Evolutionary conservation across 768 basidiomycete genomes (phyloP).

Genomic region (Imleria badia): DNA sequence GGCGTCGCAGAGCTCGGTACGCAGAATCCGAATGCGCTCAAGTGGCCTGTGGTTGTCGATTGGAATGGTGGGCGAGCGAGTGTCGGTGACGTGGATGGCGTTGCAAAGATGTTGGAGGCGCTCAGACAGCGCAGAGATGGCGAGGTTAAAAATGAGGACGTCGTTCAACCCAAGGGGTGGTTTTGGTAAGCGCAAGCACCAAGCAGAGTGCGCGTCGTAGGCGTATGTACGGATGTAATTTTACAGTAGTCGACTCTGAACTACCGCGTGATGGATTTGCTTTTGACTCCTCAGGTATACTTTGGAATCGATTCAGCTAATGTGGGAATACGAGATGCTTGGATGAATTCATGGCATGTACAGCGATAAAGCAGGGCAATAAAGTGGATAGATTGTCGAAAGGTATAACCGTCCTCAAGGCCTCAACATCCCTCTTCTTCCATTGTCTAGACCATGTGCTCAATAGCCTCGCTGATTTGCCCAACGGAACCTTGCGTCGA

Average conservation of each 20-base stretch:
- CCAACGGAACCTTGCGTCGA: too few species aligned
- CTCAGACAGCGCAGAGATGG: slow-evolving; percentile 68
- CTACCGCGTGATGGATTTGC: too few species aligned
- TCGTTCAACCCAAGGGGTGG: slow-evolving; percentile 54
- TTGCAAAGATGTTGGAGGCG: slow-evolving; percentile 63
- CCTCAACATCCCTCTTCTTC: background rate
- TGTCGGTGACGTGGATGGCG: slow-evolving; percentile 68
- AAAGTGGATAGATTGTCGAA: background rate
- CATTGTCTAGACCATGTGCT: background rate
- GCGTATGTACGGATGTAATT: background rate
- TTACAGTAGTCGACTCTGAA: too few species aligned
- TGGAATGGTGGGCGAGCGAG: slow-evolving; percentile 67
- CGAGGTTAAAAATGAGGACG: slow-evolving; percentile 45
- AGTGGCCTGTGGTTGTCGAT: slow-evolving; percentile 81
- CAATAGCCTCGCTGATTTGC: too few species aligned
- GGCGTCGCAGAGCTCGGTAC: slow-evolving; percentile 50
- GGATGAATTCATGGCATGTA: background rate
- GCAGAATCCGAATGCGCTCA: slow-evolving; percentile 59
- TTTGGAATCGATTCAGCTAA: too few species aligned
- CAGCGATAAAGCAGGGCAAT: background rate
- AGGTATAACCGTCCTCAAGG: too few species aligned
- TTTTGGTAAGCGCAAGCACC: slow-evolving; percentile 36
- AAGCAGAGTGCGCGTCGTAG: background rate
- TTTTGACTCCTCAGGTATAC: too few species aligned
- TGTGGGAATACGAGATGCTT: too few species aligned